Conservation (phyloP, 2,329 filamentous ascomycete species). For the Cladosporium halotolerans region DNA sequence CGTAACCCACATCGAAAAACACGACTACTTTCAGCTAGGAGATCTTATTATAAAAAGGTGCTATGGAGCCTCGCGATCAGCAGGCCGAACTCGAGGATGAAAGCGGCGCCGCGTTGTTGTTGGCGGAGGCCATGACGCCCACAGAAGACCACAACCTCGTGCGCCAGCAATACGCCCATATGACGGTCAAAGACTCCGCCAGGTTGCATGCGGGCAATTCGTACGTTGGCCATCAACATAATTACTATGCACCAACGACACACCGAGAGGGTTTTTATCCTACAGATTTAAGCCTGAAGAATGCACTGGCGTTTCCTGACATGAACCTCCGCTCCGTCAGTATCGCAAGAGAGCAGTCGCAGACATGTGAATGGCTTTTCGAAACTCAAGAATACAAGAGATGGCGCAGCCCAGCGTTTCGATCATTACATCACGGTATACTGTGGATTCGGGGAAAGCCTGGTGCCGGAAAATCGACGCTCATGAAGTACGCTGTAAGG, state of each 20-base stretch:
- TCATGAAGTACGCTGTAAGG: constrained; percentile 11
- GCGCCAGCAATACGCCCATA: neutral
- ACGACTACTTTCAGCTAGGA: too few relatives aligned
- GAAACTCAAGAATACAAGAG: neutral
- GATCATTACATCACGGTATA: constrained; percentile 3
- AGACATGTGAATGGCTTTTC: constrained; percentile 7
- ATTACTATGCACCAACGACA: neutral
- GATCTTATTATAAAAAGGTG: too few relatives aligned
- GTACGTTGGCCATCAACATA: neutral
- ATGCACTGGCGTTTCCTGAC: neutral
- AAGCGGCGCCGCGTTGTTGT: too few relatives aligned
- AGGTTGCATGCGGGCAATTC: neutral
- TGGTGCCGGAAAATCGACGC: constrained; percentile 15
- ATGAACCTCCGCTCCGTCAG: neutral
- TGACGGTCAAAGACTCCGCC: neutral
- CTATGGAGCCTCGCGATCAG: too few relatives aligned
- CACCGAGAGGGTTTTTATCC: neutral
- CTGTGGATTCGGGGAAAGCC: constrained; percentile 17
- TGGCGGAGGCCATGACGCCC: too few relatives aligned
- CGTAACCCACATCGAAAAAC: too few relatives aligned
- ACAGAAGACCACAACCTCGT: neutral
- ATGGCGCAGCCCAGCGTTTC: neutral
- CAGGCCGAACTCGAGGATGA: too few relatives aligned
- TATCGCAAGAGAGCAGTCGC: neutral
- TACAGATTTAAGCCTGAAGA: neutral